phyloP scores from a whole-genome alignment of 2,329 filamentous ascomycete genomes.

The Alternaria sp. region DNA sequence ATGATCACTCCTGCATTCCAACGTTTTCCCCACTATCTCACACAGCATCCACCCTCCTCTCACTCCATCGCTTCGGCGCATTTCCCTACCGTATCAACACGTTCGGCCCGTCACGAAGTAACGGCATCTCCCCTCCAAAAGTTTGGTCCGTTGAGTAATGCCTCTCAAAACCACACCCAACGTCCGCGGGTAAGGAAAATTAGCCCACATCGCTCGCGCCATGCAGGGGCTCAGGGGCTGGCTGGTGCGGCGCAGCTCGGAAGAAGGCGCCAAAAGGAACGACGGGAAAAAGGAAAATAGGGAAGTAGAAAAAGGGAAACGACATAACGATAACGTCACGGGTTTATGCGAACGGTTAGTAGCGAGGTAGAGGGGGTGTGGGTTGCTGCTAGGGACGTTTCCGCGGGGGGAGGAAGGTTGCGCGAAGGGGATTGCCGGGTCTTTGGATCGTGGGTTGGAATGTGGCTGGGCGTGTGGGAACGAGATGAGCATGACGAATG shows the following conservation, averaged over 20 bases:
- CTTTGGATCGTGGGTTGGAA: background rate
- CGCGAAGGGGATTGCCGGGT: background rate
- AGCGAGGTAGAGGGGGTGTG: background rate
- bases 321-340: background rate
- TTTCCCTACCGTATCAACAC: background rate
- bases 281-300: background rate
- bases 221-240: background rate
- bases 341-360: background rate
- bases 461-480: background rate
- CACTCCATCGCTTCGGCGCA: background rate
- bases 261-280: background rate
- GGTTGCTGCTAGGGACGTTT: background rate
- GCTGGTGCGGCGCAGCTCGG: background rate
- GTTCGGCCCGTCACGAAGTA: background rate
- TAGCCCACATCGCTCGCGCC: background rate
- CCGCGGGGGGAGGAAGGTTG: background rate
- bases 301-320: background rate
- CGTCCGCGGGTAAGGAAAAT: background rate
- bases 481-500: background rate
- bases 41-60: background rate
- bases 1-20: background rate
- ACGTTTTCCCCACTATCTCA: background rate
- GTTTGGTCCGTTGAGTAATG: conserved; percentile 1
- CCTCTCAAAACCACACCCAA: background rate
- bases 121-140: background rate